Evolutionary conservation across 78 protist genomes (phyloP).

Genomic region (Pigoraptor vietnamica): DNA sequence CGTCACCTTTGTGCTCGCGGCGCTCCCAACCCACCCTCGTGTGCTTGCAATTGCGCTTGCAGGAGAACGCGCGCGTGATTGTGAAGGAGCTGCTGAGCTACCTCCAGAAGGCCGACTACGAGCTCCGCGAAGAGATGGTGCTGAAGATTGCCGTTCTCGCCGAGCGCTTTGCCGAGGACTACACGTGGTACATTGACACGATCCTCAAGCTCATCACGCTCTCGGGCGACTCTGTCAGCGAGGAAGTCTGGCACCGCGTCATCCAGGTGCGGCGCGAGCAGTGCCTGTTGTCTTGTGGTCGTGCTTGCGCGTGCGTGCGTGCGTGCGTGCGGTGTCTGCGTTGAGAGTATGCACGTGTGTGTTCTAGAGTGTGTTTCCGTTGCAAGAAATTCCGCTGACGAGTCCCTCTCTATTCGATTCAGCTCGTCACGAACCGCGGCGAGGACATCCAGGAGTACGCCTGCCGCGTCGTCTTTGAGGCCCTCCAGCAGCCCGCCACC

Average conservation of each 20-base stretch:
- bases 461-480: constrained; percentile 32
- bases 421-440: constrained; percentile 88
- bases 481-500: constrained; percentile 22
- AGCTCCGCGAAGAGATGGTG: constrained; percentile 88
- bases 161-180: constrained; percentile 79
- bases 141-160: constrained; percentile 93
- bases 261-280: constrained; percentile 36
- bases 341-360: neutral
- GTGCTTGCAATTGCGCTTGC: neutral
- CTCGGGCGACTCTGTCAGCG: constrained; percentile 89
- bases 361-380: neutral
- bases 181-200: constrained; percentile 90
- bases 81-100: constrained; percentile 82
- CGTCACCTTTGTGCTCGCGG: too few species aligned
- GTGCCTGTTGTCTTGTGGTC: neutral
- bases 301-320: too few species aligned
- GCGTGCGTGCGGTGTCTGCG: too few species aligned
- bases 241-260: constrained; percentile 93
- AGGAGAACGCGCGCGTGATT: constrained; percentile 33
- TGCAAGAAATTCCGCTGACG: neutral
- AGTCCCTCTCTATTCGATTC: neutral
- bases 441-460: constrained; percentile 86
- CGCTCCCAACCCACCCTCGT: neutral
- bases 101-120: constrained; percentile 63
- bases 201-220: constrained; percentile 67